These are phyloP conservation scores for Magnusiomyces suaveolens DNA, from an alignment of 1,139 yeast genomes.

Conservation along the genomic window DNA sequence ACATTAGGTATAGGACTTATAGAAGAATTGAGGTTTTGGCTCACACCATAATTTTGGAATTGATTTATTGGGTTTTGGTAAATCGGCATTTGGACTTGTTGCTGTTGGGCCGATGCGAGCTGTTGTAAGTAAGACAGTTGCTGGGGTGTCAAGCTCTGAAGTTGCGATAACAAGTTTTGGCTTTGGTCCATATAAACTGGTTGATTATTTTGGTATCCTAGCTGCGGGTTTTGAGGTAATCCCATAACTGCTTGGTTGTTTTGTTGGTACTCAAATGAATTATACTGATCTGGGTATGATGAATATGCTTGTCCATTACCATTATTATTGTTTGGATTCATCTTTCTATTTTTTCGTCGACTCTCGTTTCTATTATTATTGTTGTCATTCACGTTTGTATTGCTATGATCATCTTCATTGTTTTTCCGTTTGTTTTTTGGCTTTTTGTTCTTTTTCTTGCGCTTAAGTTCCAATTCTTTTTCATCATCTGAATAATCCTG, in stretches of 20 bases:
- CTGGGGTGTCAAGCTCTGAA: neutral
- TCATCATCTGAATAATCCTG: constrained; percentile 96
- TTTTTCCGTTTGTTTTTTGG: neutral
- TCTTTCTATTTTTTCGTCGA: neutral
- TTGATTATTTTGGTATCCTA: neutral
- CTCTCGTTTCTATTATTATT: neutral
- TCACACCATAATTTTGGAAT: neutral
- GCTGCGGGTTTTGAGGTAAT: neutral
- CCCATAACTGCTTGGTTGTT: neutral
- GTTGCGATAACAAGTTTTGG: neutral
- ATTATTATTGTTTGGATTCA: neutral
- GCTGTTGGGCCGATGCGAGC: neutral
- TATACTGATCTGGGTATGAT: neutral
- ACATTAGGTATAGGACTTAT: neutral
- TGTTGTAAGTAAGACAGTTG: neutral
- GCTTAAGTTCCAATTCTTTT: constrained; percentile 52
- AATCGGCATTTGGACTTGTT: neutral
- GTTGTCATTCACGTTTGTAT: neutral
- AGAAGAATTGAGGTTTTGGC: neutral
- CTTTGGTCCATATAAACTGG: neutral
- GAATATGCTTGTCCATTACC: neutral
- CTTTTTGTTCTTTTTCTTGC: constrained; percentile 41
- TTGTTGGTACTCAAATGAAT: neutral
- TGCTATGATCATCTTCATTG: neutral
- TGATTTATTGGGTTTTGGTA: neutral